A percentile compares a stretch with the other conserved stretches of the same genome.
These are phyloP conservation scores for Wickerhamomyces ciferrii DNA, from an alignment of 805 yeast genomes.

Conservation along the genomic window DNA sequence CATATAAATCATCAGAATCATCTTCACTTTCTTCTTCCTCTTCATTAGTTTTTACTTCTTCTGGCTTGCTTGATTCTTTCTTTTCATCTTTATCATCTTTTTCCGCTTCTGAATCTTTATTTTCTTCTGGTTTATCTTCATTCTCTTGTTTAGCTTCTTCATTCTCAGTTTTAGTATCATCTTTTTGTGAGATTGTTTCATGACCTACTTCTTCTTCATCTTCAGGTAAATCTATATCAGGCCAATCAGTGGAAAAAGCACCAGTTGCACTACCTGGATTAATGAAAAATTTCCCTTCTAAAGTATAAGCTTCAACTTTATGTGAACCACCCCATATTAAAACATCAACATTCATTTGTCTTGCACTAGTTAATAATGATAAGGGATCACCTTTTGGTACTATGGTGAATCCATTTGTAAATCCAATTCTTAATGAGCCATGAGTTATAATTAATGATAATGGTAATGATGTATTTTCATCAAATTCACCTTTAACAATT, in stretches of 20 bases:
- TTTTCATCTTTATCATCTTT: constrained; percentile 22
- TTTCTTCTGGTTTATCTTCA: constrained; percentile 13
- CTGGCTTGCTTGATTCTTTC: constrained; percentile 6
- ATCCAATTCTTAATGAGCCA: constrained; percentile 75
- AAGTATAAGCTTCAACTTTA: constrained; percentile 85
- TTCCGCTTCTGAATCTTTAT: constrained; percentile 9
- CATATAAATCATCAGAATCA: constrained; percentile 16
- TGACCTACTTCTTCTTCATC: constrained; percentile 21
- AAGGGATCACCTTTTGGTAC: constrained; percentile 88
- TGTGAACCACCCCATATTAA: constrained; percentile 93
- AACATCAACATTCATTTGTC: constrained; percentile 89
- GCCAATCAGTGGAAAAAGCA: constrained; percentile 67
- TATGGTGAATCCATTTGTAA: constrained; percentile 77
- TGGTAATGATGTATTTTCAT: constrained; percentile 48
- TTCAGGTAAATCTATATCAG: constrained; percentile 39
- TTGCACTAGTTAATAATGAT: constrained; percentile 72
- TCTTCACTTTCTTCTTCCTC: constrained; percentile 17
- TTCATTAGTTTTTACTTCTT: constrained; percentile 1
- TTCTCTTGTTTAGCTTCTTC: constrained; percentile 32
- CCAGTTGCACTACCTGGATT: constrained; percentile 98
- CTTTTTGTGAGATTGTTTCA: constrained; percentile 23
- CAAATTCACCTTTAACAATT: constrained; percentile 80
- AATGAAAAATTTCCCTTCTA: constrained; percentile 90
- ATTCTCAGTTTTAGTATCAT: constrained; percentile 8
- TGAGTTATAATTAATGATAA: constrained; percentile 57